phyloP scores from a whole-genome alignment of 768 basidiomycete species.

The Podaxis sp. region DNA sequence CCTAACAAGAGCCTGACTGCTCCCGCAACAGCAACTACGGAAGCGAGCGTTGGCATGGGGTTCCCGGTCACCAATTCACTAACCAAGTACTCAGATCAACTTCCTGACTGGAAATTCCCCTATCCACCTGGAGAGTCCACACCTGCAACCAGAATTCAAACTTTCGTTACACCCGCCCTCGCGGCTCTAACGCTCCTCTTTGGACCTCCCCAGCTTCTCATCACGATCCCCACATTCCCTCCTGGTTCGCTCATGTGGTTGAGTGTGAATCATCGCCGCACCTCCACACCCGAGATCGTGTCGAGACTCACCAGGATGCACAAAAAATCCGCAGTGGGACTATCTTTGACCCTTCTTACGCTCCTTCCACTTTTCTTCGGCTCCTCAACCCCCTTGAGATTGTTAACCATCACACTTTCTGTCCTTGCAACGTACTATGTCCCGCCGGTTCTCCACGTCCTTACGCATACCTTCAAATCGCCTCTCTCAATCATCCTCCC shows the following conservation, averaged over 20 bases:
- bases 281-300: background rate
- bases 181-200: constrained; percentile 54
- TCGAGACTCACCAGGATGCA: constrained; percentile 9
- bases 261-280: background rate
- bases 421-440: constrained; percentile 60
- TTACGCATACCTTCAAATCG: constrained; percentile 79
- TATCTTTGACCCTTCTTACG: constrained; percentile 45
- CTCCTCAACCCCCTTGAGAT: constrained; percentile 19
- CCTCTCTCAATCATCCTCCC: constrained; percentile 84
- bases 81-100: background rate
- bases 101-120: constrained; percentile 1
- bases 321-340: constrained; percentile 36
- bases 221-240: constrained; percentile 55
- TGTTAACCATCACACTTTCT: constrained; percentile 47
- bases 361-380: constrained; percentile 33
- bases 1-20: constrained; percentile 28
- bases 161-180: constrained; percentile 39
- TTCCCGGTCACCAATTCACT: background rate
- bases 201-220: constrained; percentile 57
- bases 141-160: constrained; percentile 27
- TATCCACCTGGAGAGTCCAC: constrained; percentile 15
- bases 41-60: constrained; percentile 5
- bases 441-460: constrained; percentile 79
- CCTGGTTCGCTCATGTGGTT: constrained; percentile 30
- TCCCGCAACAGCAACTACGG: constrained; percentile 29